These are phyloP conservation scores for Stagonosporopsis rhizophila DNA, from an alignment of 2,329 filamentous ascomycete genomes.

Conservation along the genomic window DNA sequence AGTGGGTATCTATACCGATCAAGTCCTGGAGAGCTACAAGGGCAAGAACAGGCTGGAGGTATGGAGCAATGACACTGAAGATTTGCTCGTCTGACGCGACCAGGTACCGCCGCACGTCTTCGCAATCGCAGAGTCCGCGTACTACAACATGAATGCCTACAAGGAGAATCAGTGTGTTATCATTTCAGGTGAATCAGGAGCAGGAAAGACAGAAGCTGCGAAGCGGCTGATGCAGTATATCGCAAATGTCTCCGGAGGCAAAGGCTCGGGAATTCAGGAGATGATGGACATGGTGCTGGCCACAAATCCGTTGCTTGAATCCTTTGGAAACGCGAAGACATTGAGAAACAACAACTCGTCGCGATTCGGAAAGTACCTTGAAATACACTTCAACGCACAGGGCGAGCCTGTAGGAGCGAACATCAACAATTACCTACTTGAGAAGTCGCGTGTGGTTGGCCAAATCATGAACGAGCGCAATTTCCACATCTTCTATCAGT, in stretches of 20 bases:
- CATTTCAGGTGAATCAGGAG: constrained; percentile 97
- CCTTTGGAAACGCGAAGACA: constrained; percentile 98
- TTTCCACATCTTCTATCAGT: constrained; percentile 99
- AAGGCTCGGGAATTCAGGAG: constrained; percentile 85
- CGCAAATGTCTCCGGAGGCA: constrained; percentile 90
- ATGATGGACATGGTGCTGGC: constrained; percentile 99
- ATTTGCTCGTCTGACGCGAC: constrained; percentile 21
- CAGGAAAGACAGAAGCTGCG: constrained; percentile 97
- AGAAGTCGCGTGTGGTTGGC: constrained; percentile 93
- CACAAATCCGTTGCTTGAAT: constrained; percentile 95
- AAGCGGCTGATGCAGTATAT: constrained; percentile 99
- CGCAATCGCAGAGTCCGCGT: constrained; percentile 91
- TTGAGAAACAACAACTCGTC: constrained; percentile 98
- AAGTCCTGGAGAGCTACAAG: constrained; percentile 90
- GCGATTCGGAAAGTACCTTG: constrained; percentile 96
- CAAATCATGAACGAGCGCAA: constrained; percentile 96
- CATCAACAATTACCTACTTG: constrained; percentile 96
- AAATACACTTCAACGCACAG: constrained; percentile 91
- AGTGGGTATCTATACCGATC: constrained; percentile 96
- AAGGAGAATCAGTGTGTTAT: constrained; percentile 99
- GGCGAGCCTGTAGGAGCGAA: constrained; percentile 95
- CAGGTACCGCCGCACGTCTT: constrained; percentile 91
- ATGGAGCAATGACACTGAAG: constrained; percentile 14
- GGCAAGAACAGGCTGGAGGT: constrained; percentile 94
- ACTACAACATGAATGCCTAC: constrained; percentile 99